These are phyloP conservation scores for Silybum marianum DNA, from an alignment of 129 eudicot species.

Conservation along the genomic window DNA sequence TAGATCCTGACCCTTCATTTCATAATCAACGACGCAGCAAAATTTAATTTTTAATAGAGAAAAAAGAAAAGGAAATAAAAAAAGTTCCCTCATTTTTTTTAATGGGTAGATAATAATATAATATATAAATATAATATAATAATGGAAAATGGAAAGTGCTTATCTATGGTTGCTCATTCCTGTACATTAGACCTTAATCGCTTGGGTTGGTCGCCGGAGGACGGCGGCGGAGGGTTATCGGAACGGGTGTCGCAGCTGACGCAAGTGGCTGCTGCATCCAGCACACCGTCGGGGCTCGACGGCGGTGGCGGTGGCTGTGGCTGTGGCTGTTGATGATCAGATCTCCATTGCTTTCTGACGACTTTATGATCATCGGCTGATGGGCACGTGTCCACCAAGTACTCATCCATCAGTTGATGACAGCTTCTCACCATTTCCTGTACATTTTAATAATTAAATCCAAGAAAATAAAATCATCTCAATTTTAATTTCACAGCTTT, in stretches of 20 bases:
- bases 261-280: constrained; percentile 54
- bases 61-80: not conserved
- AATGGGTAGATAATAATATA: not conserved
- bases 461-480: not conserved
- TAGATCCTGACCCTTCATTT: constrained; percentile 8
- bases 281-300: constrained; percentile 53
- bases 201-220: constrained; percentile 35
- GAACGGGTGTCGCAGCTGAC: constrained; percentile 54
- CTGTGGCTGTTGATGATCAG: constrained; percentile 32
- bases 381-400: constrained; percentile 64
- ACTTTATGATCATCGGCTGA: constrained; percentile 27
- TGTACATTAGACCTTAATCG: constrained; percentile 46
- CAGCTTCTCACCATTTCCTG: constrained; percentile 75
- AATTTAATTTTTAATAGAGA: not conserved
- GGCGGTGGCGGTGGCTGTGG: constrained; percentile 46
- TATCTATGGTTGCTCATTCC: constrained; percentile 30
- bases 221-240: constrained; percentile 5
- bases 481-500: constrained; percentile 21
- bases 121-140: constrained; percentile 4
- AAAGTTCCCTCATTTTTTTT: constrained; percentile 9
- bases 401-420: constrained; percentile 68
- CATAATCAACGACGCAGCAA: constrained; percentile 17
- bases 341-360: constrained; percentile 21
- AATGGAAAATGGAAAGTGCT: not conserved
- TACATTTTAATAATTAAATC: constrained; percentile 9